Base-by-base conservation (phyloP, 495 filamentous ascomycete species). In the Rostrohypoxylon terebratum region DNA sequence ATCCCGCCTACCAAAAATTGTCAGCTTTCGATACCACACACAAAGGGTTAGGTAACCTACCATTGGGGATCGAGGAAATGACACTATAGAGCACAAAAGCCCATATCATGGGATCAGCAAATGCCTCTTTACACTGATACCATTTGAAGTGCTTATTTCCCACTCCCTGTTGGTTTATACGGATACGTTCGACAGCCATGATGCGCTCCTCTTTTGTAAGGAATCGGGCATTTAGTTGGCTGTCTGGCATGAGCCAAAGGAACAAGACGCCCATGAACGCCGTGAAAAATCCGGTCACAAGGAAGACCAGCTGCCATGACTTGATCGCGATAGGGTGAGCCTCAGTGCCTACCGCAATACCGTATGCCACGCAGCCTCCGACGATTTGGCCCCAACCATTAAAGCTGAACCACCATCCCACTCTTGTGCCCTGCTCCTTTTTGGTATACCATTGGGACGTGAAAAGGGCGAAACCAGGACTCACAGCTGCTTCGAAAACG, bases 241-340 rank as follows among this genome's bases (percentile, higher is more conserved):
- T 91, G 72, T 93, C 91, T 0, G 90, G 91, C 57, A 93, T 81
- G 25, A 90, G 75, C 77, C 84, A 90, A 14, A 90, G 79, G 73
- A 93, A 90, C 4, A 89, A 44, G 11, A 87, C 50, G 23, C 90
- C 89, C 60, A 91, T 81, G 0, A 78, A 72, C 1, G 86, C 75
- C 5, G 90, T 93, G 42, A 91, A 78, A 0, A 90, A 80, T 0
- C 91, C 90, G 0, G 87, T 89, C 21, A 90, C 83, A 1, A 93
- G 84, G 77, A 92, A 93, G 3, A 91, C 79, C 42, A 92, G 87
- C 79, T 90, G 90, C 90, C 90, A 92, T 1, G 87, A 82, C 36
- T 84, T 85, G 68, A 91, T 85, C 14, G 81, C 53, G 0, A 88
- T 82, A 6, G 85, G 87, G 60, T 89, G 78, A 20, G 80, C 79